A percentile compares a stretch with the other conserved stretches of the same genome.
Evolutionary conservation across 148 eudicot genomes (phyloP).

Genomic region (Hydrangea macrophylla): DNA sequence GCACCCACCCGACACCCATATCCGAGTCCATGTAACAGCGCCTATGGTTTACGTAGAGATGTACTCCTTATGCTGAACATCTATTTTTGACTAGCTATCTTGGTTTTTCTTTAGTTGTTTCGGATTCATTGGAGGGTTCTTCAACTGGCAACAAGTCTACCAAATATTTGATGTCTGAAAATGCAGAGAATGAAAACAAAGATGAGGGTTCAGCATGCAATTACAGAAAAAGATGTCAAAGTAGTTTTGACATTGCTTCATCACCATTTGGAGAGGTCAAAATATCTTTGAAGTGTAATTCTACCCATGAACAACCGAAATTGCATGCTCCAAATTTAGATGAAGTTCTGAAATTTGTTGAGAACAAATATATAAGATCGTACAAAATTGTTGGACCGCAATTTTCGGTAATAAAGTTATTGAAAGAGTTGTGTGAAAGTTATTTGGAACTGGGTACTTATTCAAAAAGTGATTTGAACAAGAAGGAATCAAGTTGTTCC

Average conservation of each 20-base stretch:
- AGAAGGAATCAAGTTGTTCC: constrained; percentile 16
- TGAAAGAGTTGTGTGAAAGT: constrained; percentile 36
- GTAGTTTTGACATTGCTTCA: constrained; percentile 39
- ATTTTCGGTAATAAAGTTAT: constrained; percentile 27
- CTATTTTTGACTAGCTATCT: neutral
- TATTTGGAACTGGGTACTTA: constrained; percentile 19
- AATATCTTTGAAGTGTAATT: constrained; percentile 23
- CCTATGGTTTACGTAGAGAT: too few relatives aligned
- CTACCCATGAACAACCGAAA: constrained; percentile 12
- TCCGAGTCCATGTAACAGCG: too few relatives aligned
- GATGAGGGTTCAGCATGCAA: constrained; percentile 17
- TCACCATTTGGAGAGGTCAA: constrained; percentile 38
- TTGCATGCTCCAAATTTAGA: constrained; percentile 25
- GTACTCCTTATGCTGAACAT: neutral
- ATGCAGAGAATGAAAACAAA: constrained; percentile 18
- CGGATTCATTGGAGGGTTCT: constrained; percentile 32
- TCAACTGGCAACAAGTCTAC: constrained; percentile 20
- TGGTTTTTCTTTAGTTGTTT: constrained; percentile 20
- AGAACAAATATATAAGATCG: constrained; percentile 36
- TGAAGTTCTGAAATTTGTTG: constrained; percentile 35
- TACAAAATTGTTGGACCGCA: constrained; percentile 20
- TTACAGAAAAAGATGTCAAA: constrained; percentile 8
- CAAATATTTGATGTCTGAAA: constrained; percentile 13
- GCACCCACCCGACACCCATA: too few relatives aligned
- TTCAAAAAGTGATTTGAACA: constrained; percentile 10